Evolutionary conservation across 2,329 filamentous ascomycete species (phyloP).

Genomic region (Talaromyces sp.): DNA sequence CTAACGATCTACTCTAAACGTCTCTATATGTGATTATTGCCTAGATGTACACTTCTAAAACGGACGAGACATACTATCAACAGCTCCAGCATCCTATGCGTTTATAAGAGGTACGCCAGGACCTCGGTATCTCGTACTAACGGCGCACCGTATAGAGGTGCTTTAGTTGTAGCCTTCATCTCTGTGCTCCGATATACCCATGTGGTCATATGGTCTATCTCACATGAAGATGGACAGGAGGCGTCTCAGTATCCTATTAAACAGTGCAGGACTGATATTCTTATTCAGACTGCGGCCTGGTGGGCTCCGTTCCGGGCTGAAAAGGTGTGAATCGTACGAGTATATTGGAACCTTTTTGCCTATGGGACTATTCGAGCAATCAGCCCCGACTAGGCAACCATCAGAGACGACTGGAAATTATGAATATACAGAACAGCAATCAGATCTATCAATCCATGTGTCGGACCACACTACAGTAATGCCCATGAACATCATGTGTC

Average conservation of each 20-base stretch:
- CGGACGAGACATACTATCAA: constrained; percentile 4
- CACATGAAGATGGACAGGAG: not conserved
- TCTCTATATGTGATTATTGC: not conserved
- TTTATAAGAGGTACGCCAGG: constrained; percentile 11
- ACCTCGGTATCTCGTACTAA: constrained; percentile 13
- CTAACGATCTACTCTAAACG: not conserved
- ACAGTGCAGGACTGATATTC: not conserved
- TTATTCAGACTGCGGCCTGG: constrained; percentile 7
- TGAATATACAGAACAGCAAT: not conserved
- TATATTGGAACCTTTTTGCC: constrained; percentile 15
- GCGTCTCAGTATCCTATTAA: not conserved
- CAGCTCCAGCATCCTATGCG: constrained; percentile 7
- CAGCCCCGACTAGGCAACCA: not conserved
- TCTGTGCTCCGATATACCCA: constrained; percentile 15
- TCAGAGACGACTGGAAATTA: not conserved
- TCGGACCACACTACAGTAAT: not conserved
- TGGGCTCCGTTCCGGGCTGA: constrained; percentile 3
- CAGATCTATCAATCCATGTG: not conserved
- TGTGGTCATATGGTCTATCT: constrained; percentile 9
- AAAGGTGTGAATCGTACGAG: constrained; percentile 8
- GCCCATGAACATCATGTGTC: not conserved
- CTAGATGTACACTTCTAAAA: too few relatives aligned
- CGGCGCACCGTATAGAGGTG: constrained; percentile 9
- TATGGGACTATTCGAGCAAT: constrained; percentile 8
- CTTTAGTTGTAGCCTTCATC: constrained; percentile 14